Conservation (phyloP, 176 grass and related monocot genomes). For the Aechmea fasciata region DNA sequence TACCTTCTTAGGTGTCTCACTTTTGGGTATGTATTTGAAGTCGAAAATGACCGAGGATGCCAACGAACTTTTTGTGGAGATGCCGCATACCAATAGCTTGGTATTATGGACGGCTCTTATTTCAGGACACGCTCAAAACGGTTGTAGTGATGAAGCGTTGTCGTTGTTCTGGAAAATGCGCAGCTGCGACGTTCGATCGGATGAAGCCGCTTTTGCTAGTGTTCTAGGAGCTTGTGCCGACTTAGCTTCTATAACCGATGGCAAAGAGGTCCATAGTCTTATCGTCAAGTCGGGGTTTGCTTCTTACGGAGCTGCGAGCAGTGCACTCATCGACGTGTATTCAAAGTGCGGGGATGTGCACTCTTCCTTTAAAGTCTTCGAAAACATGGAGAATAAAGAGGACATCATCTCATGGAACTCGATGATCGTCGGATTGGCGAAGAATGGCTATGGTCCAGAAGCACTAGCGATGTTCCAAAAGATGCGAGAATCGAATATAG, state of each 20-base stretch:
- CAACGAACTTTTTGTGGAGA: slow-evolving; percentile 39
- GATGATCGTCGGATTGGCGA: slow-evolving; percentile 59
- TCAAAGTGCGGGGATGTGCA: slow-evolving; percentile 58
- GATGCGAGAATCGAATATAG: slow-evolving; percentile 37
- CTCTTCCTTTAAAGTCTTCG: slow-evolving; percentile 47
- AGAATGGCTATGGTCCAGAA: slow-evolving; percentile 53
- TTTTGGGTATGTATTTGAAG: slow-evolving; percentile 58
- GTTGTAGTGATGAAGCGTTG: slow-evolving; percentile 47
- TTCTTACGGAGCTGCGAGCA: slow-evolving; percentile 37
- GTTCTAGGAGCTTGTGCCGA: slow-evolving; percentile 65
- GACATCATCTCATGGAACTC: slow-evolving; percentile 55
- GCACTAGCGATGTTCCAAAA: slow-evolving; percentile 46
- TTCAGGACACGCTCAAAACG: slow-evolving; percentile 80
- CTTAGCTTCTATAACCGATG: slow-evolving; percentile 28
- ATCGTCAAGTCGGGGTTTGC: slow-evolving; percentile 49
- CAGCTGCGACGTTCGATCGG: slow-evolving; percentile 26
- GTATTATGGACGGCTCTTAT: slow-evolving; percentile 58
- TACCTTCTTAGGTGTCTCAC: slow-evolving; percentile 33
- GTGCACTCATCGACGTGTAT: slow-evolving; percentile 64
- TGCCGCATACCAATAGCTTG: slow-evolving; percentile 37
- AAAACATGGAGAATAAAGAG: slow-evolving; percentile 41
- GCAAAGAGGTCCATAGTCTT: slow-evolving; percentile 43
- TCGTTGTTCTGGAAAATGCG: slow-evolving; percentile 51
- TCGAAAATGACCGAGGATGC: slow-evolving; percentile 45
- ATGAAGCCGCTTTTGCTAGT: slow-evolving; percentile 56